phyloP scores from a whole-genome alignment of 257 asterid genomes.

The Fraxinus anomala region DNA sequence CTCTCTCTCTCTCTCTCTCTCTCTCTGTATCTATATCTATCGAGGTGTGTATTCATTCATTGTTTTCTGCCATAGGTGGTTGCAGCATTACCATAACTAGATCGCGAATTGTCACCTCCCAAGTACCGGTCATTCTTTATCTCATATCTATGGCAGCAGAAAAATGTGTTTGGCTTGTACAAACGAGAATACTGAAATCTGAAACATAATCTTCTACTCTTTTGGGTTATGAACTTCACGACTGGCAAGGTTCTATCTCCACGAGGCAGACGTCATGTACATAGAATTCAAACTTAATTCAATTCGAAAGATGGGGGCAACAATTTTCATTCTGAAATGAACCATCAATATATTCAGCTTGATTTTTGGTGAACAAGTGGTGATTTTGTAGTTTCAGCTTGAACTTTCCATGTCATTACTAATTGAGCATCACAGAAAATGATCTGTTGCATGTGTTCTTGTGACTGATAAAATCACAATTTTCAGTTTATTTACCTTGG shows the following conservation, averaged over 20 bases:
- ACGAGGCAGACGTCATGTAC: not conserved
- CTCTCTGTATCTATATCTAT: not conserved
- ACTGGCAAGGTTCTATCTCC: not conserved
- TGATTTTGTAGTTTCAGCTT: not conserved
- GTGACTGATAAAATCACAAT: not conserved
- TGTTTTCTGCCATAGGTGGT: slow-evolving; percentile 47
- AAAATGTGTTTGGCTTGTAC: slow-evolving; percentile 87
- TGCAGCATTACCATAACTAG: slow-evolving; percentile 90
- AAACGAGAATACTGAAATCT: slow-evolving; percentile 67
- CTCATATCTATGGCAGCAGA: slow-evolving; percentile 82
- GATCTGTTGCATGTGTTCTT: not conserved
- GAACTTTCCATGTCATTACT: slow-evolving; percentile 13
- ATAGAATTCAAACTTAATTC: not conserved
- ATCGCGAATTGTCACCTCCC: slow-evolving; percentile 89
- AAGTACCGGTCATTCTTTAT: slow-evolving; percentile 80
- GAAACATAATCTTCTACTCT: slow-evolving; percentile 6
- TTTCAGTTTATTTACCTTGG: not conserved
- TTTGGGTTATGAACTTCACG: too few species aligned
- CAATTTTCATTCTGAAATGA: not conserved
- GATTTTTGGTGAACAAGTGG: slow-evolving; percentile 13
- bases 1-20: too few species aligned
- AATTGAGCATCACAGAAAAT: slow-evolving; percentile 5
- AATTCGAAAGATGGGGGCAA: too few species aligned
- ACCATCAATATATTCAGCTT: not conserved
- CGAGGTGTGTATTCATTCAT: not conserved